Conservation (phyloP, 495 filamentous ascomycete genomes). For the Neurospora sp. region DNA sequence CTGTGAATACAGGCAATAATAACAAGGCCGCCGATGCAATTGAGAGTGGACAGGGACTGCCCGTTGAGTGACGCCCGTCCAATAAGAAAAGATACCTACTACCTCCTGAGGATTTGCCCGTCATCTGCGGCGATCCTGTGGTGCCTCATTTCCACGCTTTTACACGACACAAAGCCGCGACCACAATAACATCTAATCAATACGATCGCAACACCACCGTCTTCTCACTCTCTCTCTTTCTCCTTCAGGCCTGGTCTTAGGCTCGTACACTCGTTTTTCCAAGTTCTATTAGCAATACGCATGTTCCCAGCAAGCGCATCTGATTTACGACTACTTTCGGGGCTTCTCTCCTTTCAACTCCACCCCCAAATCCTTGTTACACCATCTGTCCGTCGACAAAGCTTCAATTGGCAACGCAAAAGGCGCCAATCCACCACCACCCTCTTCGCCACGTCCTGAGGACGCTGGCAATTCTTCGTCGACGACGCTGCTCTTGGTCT, state of each 20-base stretch:
- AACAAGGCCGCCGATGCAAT: background rate
- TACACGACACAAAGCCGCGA: background rate
- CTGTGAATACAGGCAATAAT: background rate
- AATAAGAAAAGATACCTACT: background rate
- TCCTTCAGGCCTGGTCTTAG: background rate
- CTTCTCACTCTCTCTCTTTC: background rate
- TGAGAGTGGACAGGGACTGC: background rate
- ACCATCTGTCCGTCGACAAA: background rate
- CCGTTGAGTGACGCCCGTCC: background rate
- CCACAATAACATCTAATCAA: background rate
- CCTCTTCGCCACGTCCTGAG: conserved; percentile 20
- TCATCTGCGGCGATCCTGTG: background rate
- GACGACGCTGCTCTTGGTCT: background rate
- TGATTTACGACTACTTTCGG: background rate
- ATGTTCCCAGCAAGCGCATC: background rate
- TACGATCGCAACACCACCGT: background rate
- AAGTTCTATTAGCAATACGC: background rate
- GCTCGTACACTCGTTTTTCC: background rate
- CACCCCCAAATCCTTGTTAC: background rate
- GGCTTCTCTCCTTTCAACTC: background rate
- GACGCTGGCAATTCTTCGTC: conserved; percentile 16
- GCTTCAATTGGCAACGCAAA: background rate
- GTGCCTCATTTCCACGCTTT: background rate
- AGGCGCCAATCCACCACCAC: background rate
- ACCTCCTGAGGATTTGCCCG: background rate